A percentile compares a stretch with the other conserved stretches of the same genome.
These are phyloP conservation scores for Salix arbutifolia DNA, from an alignment of 345 rosid genomes.

Conservation along the genomic window DNA sequence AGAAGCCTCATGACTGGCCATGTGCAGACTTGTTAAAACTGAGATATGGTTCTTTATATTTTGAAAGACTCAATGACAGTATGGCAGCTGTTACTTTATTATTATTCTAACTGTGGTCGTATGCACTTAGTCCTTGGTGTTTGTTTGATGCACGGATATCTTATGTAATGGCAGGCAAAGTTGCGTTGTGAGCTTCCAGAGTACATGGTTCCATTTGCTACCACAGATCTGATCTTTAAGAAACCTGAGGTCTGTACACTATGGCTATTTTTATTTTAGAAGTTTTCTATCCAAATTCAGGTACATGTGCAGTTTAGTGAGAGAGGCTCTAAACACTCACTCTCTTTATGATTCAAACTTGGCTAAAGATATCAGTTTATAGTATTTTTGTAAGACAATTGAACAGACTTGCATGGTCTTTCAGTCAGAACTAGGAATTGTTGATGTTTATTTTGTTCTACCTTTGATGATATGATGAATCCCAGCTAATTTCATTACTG, in stretches of 20 bases:
- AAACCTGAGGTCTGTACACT: constrained; percentile 74
- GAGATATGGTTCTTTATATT: background rate
- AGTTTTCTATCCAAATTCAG: background rate
- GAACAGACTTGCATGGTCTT: background rate
- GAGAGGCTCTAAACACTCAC: background rate
- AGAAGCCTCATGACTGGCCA: too few relatives aligned
- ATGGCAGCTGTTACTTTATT: background rate
- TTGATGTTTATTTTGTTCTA: background rate
- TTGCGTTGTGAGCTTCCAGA: constrained; percentile 79
- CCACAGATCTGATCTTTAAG: constrained; percentile 54
- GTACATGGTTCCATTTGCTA: constrained; percentile 82
- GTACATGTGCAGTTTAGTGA: background rate
- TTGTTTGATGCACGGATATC: background rate
- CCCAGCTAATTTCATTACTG: background rate
- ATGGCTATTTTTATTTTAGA: background rate
- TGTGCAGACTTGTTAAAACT: too few relatives aligned
- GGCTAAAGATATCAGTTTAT: background rate
- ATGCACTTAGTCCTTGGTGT: background rate
- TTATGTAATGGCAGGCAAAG: constrained; percentile 52
- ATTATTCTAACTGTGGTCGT: too few relatives aligned
- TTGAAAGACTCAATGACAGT: background rate
- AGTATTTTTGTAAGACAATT: background rate
- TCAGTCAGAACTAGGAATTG: background rate
- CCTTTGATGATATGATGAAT: background rate
- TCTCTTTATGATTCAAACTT: background rate